Evolutionary conservation across 345 rosid species (phyloP).

Genomic region (Syzygium grande): DNA sequence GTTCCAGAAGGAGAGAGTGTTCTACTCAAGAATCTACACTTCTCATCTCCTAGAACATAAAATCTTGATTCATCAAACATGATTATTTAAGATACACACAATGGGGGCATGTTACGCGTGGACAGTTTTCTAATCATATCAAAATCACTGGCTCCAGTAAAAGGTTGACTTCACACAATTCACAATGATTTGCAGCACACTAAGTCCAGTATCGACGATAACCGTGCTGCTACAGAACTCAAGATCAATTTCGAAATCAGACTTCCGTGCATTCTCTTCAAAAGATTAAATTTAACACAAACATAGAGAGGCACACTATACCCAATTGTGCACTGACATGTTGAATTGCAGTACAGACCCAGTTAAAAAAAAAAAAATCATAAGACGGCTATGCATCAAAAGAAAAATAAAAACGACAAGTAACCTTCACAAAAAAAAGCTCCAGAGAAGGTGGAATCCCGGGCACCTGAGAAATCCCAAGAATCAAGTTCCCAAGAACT

Average conservation of each 20-base stretch:
- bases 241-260: not conserved
- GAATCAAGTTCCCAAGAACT: not conserved
- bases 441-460: not conserved
- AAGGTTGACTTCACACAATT: not conserved
- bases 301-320: not conserved
- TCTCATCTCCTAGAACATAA: not conserved
- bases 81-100: not conserved
- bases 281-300: not conserved
- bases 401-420: not conserved
- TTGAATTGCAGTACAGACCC: not conserved
- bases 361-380: not conserved
- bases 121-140: not conserved
- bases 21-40: not conserved
- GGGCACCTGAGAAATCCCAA: not conserved
- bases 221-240: not conserved
- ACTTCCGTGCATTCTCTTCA: not conserved
- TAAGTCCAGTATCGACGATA: not conserved
- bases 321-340: not conserved
- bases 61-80: not conserved
- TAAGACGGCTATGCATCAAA: not conserved
- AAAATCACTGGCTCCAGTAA: not conserved
- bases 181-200: not conserved
- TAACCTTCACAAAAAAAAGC: not conserved
- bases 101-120: not conserved
- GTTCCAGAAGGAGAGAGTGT: not conserved